Evolutionary conservation across 495 filamentous ascomycete species (phyloP), one percentile per base, ranked within the genome.

Genomic region (Parathielavia appendiculata): DNA sequence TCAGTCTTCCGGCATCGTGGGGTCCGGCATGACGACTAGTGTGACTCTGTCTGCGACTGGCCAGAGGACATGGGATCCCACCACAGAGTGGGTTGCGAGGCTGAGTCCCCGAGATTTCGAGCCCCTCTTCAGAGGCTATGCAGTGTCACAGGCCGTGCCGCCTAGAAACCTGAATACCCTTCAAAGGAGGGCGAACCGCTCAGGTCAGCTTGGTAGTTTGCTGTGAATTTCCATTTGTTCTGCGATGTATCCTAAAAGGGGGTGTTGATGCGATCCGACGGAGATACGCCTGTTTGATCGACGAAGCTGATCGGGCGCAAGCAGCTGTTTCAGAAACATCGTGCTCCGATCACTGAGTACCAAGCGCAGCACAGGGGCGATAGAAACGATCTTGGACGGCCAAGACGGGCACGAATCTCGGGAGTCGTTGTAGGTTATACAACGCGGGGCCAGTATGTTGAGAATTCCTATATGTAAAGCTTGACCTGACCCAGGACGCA

Each of bases 211-310:
- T 35, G 40, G 52, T 20, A 7, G 22, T 10, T 45, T 44, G 22
- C 22, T n/a, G 6, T 35, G 22, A 10, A 11, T 32, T 32, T 32
- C 22, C 20, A 14, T 16, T n/a, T 22, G 9, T 16, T 45, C 17
- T 12, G 39, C 23, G n/a, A 36, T 20, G 35, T 1, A 35, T 14
- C 8, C 38, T 16, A 9, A 19, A 30, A 30, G 6, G 39, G 4
- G 5, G 8, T 22, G 5, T 38, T 26, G 19, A 56, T 56, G 30
- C 30, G 26, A 56, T 47, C 39, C 10, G 35, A 30, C 26, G 2
- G 13, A 38, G 26, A 13, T 13, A 7, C 1, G 1, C 17, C 17
- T 17, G 53, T 56, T 56, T 56, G 41, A 56, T 56, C 41, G 53
- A 36, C 51, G 16, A 43, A 23, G 4, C 38, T 19, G 16, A 36